A percentile compares a stretch with the other conserved stretches of the same genome.
Evolutionary conservation across 2,329 filamentous ascomycete species (phyloP).

Genomic region (Lecanosticta acicola): DNA sequence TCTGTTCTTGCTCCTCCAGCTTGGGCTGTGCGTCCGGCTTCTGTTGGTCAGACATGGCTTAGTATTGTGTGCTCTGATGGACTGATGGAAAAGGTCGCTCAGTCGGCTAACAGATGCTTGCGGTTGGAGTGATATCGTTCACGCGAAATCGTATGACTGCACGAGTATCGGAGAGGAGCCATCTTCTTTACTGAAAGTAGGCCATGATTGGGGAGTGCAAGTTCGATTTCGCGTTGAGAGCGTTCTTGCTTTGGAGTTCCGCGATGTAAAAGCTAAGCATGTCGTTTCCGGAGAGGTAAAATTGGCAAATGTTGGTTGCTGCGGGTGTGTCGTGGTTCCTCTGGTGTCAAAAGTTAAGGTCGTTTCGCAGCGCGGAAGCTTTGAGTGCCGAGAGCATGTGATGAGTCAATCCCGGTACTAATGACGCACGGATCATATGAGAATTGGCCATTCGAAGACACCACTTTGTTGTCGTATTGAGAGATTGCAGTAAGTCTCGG

Average conservation of each 20-base stretch:
- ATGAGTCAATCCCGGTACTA: slow-evolving; percentile 2
- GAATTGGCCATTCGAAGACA: no score
- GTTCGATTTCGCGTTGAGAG: background rate
- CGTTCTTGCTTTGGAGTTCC: background rate
- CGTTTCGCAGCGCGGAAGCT: no score
- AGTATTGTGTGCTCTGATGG: background rate
- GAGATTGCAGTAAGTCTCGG: no score
- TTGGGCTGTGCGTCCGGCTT: slow-evolving; percentile 8
- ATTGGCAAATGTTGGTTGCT: background rate
- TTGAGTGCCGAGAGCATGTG: background rate
- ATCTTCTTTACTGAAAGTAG: slow-evolving; percentile 4
- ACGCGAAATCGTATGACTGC: slow-evolving; percentile 4
- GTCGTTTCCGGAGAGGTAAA: no score
- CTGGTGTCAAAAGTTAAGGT: no score
- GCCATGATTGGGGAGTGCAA: slow-evolving; percentile 3
- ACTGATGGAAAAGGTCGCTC: background rate
- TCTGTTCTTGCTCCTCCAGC: slow-evolving; percentile 33
- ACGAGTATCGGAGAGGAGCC: background rate
- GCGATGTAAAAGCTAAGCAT: background rate
- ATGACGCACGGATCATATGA: background rate
- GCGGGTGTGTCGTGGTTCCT: background rate
- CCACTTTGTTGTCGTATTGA: no score
- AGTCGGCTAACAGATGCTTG: background rate
- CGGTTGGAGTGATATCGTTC: background rate
- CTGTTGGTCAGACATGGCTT: slow-evolving; percentile 17